Base-by-base conservation (phyloP, 306 rosid genomes). In the Trichosanthes truncata region DNA sequence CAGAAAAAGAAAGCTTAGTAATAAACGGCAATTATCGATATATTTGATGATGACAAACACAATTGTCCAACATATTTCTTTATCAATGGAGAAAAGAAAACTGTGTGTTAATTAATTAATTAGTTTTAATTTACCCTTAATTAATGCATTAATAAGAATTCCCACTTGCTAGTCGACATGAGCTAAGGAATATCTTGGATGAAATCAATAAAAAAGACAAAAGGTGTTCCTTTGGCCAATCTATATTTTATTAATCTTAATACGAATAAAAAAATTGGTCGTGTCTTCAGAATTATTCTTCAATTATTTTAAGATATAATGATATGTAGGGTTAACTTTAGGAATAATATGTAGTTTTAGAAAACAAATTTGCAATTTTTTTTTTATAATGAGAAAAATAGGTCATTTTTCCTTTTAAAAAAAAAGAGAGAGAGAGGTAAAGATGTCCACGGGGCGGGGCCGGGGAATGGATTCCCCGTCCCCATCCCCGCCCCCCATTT, bases 121-220 rank as follows among this genome's bases (percentile, higher is more conserved):
- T 63, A 31, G 41, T 63, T 15, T 31, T 62, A 62, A 14, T 31
- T 5, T 31, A 62, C 41, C 3, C 21, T 62, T 62, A 62, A 62
- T 15, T 62, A 62, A 62, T 31, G 21, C 2, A 31, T 31, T 33
- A 63, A 33, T 63, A 15, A 63, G 26, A 31, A 14, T 62, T 15
- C 69, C 69, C 69, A 63, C 69, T 63, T 31, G 69, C 69, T 63
- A 63, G 20, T 63, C 43, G 69, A 63, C 69, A 63, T 63, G 43
- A 63, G 69, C 69, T 63, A 63, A 63, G 69, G 69, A 63, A 63
- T 14, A 33, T 5, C 12, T 63, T 33, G 43, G 69, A 63, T 63
- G 43, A 63, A 63, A 31, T 31, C 69, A 63, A 63, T 63, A 6
- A 4, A 63, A 63, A 63, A 33, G 69, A 63, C 69, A 63, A 63